phyloP scores from a whole-genome alignment of 306 rosid genomes.

The Phaseolus lunatus region DNA sequence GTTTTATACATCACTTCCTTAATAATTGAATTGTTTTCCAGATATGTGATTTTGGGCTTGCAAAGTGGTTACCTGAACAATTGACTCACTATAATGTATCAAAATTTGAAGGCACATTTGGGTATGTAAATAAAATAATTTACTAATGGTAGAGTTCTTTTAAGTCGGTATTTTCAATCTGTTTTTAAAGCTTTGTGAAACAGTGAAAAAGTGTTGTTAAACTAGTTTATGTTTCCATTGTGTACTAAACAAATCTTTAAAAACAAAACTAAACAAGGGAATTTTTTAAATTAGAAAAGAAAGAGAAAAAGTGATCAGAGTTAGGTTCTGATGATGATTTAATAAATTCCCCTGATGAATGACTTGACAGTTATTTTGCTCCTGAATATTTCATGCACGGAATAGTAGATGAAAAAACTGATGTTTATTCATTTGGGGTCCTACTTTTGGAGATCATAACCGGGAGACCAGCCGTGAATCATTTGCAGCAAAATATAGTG shows the following conservation, averaged over 20 bases:
- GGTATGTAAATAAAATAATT: slow-evolving; percentile 55
- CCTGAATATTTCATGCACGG: slow-evolving; percentile 98
- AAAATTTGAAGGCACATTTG: slow-evolving; percentile 92
- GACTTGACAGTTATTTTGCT: slow-evolving; percentile 80
- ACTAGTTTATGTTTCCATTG: too few species aligned
- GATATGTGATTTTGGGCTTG: slow-evolving; percentile 98
- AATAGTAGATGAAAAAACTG: slow-evolving; percentile 92
- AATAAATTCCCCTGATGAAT: slow-evolving; percentile 5
- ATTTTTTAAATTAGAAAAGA: neutral
- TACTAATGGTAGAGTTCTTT: neutral
- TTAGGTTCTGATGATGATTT: neutral
- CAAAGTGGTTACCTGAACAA: slow-evolving; percentile 92
- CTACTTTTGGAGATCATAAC: slow-evolving; percentile 86
- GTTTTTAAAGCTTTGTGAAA: neutral
- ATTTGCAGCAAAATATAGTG: slow-evolving; percentile 65
- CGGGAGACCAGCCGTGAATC: slow-evolving; percentile 82
- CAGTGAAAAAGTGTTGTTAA: too few species aligned
- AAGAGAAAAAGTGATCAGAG: neutral
- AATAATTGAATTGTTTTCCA: slow-evolving; percentile 44
- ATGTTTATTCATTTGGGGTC: slow-evolving; percentile 87
- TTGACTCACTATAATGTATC: slow-evolving; percentile 82
- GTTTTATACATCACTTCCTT: slow-evolving; percentile 21
- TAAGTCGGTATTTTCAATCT: neutral
- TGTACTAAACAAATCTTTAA: too few species aligned
- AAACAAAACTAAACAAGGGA: too few species aligned